These are phyloP conservation scores for Komagataea norvegica DNA, from an alignment of 1,139 yeast species.

Conservation along the genomic window DNA sequence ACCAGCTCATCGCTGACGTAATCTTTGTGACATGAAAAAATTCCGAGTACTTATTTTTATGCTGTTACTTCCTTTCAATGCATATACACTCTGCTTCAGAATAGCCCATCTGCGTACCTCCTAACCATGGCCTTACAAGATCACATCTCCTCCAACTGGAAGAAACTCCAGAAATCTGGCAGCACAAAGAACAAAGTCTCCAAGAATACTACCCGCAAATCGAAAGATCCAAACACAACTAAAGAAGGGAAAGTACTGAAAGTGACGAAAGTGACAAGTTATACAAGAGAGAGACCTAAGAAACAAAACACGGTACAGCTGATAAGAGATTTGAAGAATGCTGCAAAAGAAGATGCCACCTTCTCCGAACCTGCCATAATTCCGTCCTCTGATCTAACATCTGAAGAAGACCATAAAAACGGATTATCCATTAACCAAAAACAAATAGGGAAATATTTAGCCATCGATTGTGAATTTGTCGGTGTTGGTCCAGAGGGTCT, in stretches of 20 bases:
- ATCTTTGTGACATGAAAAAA: too few species aligned
- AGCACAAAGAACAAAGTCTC: constrained; percentile 5
- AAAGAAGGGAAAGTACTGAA: too few species aligned
- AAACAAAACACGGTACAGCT: constrained; percentile 12
- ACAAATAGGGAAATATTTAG: constrained; percentile 62
- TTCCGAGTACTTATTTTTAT: too few species aligned
- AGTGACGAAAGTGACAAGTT: too few species aligned
- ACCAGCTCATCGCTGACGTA: constrained; percentile 4
- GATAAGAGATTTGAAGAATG: constrained; percentile 21
- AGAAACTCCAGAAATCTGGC: constrained; percentile 15
- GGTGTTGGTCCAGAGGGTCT: constrained; percentile 77
- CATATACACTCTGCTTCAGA: too few species aligned
- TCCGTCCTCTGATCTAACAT: too few species aligned
- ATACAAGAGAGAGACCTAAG: constrained; percentile 13
- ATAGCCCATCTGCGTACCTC: not conserved
- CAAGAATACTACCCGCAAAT: constrained; percentile 8
- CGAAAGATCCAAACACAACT: not conserved
- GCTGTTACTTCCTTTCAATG: too few species aligned
- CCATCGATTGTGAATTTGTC: constrained; percentile 93
- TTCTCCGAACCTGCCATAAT: too few species aligned
- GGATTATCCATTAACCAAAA: constrained; percentile 18
- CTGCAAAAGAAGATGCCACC: constrained; percentile 18
- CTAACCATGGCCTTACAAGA: constrained; percentile 10
- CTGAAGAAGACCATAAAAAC: constrained; percentile 10
- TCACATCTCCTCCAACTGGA: constrained; percentile 14